A percentile compares a stretch with the other conserved stretches of the same genome.
These are phyloP conservation scores for Oryza punctata DNA, from an alignment of 176 grass and related monocot species.

Conservation along the genomic window DNA sequence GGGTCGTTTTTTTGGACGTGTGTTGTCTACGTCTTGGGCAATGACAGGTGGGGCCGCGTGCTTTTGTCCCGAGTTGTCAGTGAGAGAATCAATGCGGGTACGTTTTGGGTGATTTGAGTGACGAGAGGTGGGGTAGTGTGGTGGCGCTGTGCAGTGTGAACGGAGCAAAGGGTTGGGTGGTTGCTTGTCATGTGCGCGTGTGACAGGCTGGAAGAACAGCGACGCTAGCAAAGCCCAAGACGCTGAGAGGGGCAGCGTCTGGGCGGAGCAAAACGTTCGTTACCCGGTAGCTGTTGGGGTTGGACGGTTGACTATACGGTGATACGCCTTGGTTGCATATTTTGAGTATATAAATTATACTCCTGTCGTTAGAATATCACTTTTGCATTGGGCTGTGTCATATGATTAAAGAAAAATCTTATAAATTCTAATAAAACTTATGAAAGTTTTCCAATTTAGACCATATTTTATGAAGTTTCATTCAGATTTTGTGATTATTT, in stretches of 20 bases:
- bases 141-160: slow-evolving; percentile 21
- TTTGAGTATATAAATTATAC: not conserved
- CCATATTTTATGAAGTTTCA: no score
- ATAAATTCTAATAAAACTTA: no score
- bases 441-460: no score
- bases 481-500: no score
- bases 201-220: slow-evolving; percentile 46
- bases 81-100: not conserved
- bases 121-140: not conserved
- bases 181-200: slow-evolving; percentile 37
- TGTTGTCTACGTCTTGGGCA: rapidly evolving
- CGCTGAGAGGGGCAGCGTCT: not conserved
- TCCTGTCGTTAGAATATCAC: no score
- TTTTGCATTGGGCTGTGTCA: no score
- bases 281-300: not conserved
- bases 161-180: slow-evolving; percentile 21
- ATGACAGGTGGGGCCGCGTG: not conserved
- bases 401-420: no score
- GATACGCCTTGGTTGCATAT: not conserved
- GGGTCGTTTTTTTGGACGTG: rapidly evolving
- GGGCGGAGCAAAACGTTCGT: not conserved
- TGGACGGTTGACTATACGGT: not conserved
- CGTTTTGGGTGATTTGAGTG: not conserved
- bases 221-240: not conserved
- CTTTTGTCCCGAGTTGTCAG: not conserved